Evolutionary conservation across 2,329 filamentous ascomycete genomes (phyloP).

Genomic region (Stemphylium lycopersici): DNA sequence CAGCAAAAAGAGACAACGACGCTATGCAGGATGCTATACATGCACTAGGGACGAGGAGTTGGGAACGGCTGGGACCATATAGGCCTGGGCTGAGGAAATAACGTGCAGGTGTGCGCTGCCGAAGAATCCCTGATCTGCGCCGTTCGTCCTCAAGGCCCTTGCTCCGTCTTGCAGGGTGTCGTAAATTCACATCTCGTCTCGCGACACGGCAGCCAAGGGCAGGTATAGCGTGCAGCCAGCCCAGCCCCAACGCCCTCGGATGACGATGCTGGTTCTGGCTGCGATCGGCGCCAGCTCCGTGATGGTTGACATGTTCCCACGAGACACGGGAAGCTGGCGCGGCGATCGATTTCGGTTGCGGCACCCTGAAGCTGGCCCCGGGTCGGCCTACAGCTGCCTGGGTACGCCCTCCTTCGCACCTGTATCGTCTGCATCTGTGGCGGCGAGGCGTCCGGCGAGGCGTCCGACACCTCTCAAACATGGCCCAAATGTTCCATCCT

Average conservation of each 20-base stretch:
- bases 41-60: conserved; percentile 1
- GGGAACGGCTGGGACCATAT: conserved; percentile 3
- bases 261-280: conserved; percentile 1
- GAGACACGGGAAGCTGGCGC: conserved; percentile 10
- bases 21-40: background rate
- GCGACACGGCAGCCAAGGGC: conserved; percentile 12
- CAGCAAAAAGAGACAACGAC: background rate
- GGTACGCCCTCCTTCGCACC: too few species aligned
- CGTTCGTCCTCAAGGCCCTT: conserved; percentile 13
- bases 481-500: background rate
- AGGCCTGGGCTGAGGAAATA: conserved; percentile 14
- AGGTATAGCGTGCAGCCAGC: conserved; percentile 3
- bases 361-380: background rate
- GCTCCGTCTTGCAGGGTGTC: conserved; percentile 2
- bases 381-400: too few species aligned
- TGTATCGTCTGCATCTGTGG: too few species aligned
- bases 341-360: conserved; percentile 14
- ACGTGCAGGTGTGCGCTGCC: conserved; percentile 9
- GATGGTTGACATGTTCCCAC: conserved; percentile 1
- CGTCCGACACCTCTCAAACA: background rate
- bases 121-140: conserved; percentile 16
- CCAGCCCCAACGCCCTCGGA: background rate
- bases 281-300: conserved; percentile 8
- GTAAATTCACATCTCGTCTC: conserved; percentile 9
- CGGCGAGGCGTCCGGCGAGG: too few species aligned